A percentile compares a stretch with the other conserved stretches of the same genome.
phyloP scores from a whole-genome alignment of 306 rosid species.

The Astragalus membranaceus region DNA sequence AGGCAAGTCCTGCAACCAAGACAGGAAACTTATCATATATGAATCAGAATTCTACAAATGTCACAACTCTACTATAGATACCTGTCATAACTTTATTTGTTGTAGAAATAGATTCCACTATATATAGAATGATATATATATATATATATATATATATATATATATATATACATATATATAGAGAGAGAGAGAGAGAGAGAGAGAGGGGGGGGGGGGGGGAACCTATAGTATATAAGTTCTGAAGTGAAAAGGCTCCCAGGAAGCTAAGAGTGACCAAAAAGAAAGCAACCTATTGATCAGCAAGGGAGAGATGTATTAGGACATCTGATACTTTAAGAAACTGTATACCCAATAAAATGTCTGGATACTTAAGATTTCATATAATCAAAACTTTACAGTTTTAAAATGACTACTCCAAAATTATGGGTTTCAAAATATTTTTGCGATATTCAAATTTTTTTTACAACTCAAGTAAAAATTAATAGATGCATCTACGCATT shows the following conservation, averaged over 20 bases:
- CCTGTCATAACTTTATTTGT: background rate
- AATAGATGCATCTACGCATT: background rate
- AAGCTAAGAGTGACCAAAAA: constrained; percentile 60
- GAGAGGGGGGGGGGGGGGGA: too few relatives aligned
- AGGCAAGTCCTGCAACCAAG: constrained; percentile 51
- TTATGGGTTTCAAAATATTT: too few relatives aligned
- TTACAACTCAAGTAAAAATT: too few relatives aligned
- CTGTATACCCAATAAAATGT: too few relatives aligned
- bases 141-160: background rate
- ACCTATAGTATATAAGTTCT: constrained; percentile 74
- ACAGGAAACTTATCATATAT: background rate
- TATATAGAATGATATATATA: background rate
- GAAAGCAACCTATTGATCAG: constrained; percentile 68
- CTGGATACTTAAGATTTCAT: too few relatives aligned
- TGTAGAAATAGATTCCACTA: background rate
- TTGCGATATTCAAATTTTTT: too few relatives aligned
- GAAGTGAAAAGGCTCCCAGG: constrained; percentile 66
- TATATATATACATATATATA: background rate
- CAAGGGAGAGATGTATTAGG: too few relatives aligned
- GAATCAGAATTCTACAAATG: too few relatives aligned
- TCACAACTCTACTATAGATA: too few relatives aligned
- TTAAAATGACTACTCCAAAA: too few relatives aligned
- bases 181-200: constrained; percentile 23
- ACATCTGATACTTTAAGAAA: too few relatives aligned
- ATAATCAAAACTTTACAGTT: too few relatives aligned